A percentile compares a stretch with the other conserved stretches of the same genome.
These are phyloP conservation scores for Phaeoacremonium minimum DNA, from an alignment of 2,329 filamentous ascomycete genomes.

Conservation along the genomic window DNA sequence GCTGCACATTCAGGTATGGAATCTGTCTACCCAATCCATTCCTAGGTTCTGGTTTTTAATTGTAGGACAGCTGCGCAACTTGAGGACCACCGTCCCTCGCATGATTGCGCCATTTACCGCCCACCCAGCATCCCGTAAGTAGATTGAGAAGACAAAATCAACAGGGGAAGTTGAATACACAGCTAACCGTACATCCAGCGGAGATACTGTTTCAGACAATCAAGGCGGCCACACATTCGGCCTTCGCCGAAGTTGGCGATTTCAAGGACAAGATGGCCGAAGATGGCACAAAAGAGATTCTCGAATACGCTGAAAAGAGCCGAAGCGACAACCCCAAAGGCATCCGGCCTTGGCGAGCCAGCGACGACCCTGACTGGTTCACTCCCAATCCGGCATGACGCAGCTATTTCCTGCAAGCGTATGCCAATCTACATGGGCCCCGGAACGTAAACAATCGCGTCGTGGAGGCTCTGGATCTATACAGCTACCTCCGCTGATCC, in stretches of 20 bases:
- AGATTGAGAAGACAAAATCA: too few species aligned
- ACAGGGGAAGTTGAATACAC: too few species aligned
- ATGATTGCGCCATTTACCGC: constrained; percentile 47
- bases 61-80: constrained; percentile 21
- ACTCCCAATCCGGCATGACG: constrained; percentile 5
- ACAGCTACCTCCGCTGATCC: too few species aligned
- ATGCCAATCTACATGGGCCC: constrained; percentile 1
- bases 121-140: constrained; percentile 47
- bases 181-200: constrained; percentile 38
- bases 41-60: too few species aligned
- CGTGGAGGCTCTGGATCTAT: too few species aligned
- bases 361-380: constrained; percentile 57
- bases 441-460: too few species aligned
- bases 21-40: constrained; percentile 4
- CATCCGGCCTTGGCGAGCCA: constrained; percentile 55
- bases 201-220: constrained; percentile 43
- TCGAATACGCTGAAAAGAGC: constrained; percentile 50
- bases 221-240: constrained; percentile 39
- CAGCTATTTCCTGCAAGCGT: constrained; percentile 12
- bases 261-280: constrained; percentile 42
- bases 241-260: constrained; percentile 46
- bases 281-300: constrained; percentile 41
- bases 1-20: constrained; percentile 48
- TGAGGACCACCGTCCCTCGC: constrained; percentile 44
- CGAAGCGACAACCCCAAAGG: constrained; percentile 48